Conservation (phyloP, 495 filamentous ascomycete genomes). For the Penicillium diatomitis region DNA sequence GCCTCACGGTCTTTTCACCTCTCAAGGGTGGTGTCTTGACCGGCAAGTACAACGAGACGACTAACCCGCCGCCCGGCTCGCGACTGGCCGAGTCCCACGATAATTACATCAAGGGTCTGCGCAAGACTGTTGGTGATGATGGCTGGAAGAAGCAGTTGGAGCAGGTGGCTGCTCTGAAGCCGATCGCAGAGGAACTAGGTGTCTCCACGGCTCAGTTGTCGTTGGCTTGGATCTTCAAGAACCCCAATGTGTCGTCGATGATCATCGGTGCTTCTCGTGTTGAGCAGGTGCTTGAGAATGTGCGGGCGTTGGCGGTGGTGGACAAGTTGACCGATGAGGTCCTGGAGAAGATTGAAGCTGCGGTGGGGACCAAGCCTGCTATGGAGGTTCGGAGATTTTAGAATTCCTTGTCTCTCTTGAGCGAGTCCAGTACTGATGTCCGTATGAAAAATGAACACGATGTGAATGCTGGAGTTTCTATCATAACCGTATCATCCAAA, state of each 20-base stretch:
- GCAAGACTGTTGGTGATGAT: constrained; percentile 17
- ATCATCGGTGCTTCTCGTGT: constrained; percentile 68
- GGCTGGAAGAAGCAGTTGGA: constrained; percentile 14
- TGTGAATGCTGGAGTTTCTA: too few relatives aligned
- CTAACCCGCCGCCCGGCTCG: constrained; percentile 25
- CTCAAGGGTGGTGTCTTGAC: constrained; percentile 65
- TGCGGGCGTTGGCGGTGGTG: constrained; percentile 51
- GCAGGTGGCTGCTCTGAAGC: constrained; percentile 36
- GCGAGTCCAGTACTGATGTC: too few relatives aligned
- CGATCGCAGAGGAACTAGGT: constrained; percentile 59
- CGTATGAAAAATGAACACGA: too few relatives aligned
- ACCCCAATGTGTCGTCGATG: constrained; percentile 61
- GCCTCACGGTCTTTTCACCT: constrained; percentile 67
- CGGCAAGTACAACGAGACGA: constrained; percentile 68
- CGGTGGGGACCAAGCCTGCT: constrained; percentile 55
- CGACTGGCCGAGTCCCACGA: constrained; percentile 35
- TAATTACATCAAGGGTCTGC: constrained; percentile 21
- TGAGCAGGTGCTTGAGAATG: constrained; percentile 65
- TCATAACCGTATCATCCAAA: too few relatives aligned
- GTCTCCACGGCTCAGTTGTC: constrained; percentile 58
- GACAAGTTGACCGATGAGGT: constrained; percentile 58
- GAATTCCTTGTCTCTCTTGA: background rate
- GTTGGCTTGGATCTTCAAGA: constrained; percentile 72
- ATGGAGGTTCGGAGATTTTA: constrained; percentile 16
- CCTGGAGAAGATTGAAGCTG: constrained; percentile 59